Base-by-base conservation (phyloP, 2,329 filamentous ascomycete species). In the Colletotrichum salicis region DNA sequence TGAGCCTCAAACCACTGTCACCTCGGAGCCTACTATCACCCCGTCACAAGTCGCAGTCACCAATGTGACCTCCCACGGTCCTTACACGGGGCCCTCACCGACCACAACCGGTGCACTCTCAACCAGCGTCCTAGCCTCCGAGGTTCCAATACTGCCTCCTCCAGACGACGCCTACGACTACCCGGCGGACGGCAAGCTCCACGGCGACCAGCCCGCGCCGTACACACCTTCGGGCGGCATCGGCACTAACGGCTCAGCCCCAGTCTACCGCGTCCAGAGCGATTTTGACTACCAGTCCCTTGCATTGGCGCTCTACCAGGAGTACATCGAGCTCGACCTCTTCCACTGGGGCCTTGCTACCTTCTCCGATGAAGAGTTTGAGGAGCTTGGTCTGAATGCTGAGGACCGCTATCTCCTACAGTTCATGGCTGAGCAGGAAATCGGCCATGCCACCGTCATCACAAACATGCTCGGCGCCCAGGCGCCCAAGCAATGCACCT, bases 241-340 rank as follows among this genome's bases (percentile, higher is more conserved):
- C 1, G 93, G 93, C 2, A 95, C 93, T 55, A 95, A 96, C 72
- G 93, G 93, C n/a, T 89, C 90, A 0, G 86, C 87, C 55, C 93
- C 93, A 1, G 89, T 94, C 1, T 96, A 96, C 81, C 90, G 92
- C 72, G 91, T 93, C 0, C 87, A 94, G 76, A 94, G 91, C 74
- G 94, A 97, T 77, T 96, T 95, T 78, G 94, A 96, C 80, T 96
- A 92, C 79, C 87, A 96, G 79, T 95, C 93, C 0, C 86, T 96
- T 35, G 88, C 90, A 0, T 85, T 96, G 13, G 93, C 88, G 13
- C 84, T 96, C 0, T 95, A 96, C 78, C 92, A 95, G 76, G 94
- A 96, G 81, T 96, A 90, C 88, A 94, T 96, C 65, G 93, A 96
- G 82, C 86, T 96, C 1, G 94, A 96, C 78, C 86, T 94, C 15